Evolutionary conservation across 1,284 basidiomycete species (phyloP).

Genomic region (Leccinum pallidistipes): DNA sequence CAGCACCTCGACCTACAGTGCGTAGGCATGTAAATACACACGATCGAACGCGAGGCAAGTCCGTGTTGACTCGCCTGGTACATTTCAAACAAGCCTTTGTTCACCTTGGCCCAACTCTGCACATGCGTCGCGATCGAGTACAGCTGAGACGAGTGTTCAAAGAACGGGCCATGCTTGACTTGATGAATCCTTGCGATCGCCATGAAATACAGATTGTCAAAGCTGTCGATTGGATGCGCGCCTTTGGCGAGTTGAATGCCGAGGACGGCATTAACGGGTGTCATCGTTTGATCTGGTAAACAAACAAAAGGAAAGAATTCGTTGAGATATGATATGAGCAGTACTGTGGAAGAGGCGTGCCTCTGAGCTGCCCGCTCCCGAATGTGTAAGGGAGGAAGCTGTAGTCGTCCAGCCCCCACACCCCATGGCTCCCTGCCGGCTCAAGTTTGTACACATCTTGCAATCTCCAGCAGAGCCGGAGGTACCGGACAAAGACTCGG

Average conservation of each 20-base stretch:
- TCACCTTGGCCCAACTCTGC: slow-evolving; percentile 87
- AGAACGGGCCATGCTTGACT: slow-evolving; percentile 86
- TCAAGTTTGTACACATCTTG: slow-evolving; percentile 92
- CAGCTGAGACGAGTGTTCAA: slow-evolving; percentile 91
- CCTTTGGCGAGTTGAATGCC: slow-evolving; percentile 47
- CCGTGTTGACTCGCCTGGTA: slow-evolving; percentile 60
- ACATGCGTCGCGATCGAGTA: slow-evolving; percentile 86
- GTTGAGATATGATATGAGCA: slow-evolving; percentile 14
- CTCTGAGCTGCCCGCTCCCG: slow-evolving; percentile 88
- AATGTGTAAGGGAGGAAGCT: slow-evolving; percentile 90
- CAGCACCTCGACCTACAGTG: slow-evolving; percentile 84
- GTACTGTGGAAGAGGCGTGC: slow-evolving; percentile 34
- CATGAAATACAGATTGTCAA: slow-evolving; percentile 75
- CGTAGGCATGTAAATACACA: not conserved
- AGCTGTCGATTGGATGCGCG: slow-evolving; percentile 31
- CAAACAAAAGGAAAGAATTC: slow-evolving; percentile 1
- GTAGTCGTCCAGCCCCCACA: slow-evolving; percentile 98
- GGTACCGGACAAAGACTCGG: slow-evolving; percentile 73
- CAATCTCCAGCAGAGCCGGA: slow-evolving; percentile 80
- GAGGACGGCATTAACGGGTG: slow-evolving; percentile 60
- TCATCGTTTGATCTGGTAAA: slow-evolving; percentile 52
- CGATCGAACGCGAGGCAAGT: not conserved
- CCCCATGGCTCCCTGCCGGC: slow-evolving; percentile 96
- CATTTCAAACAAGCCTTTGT: slow-evolving; percentile 93
- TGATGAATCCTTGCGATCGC: slow-evolving; percentile 78